Conservation (phyloP, 176 grass and related monocot genomes). For the Echinochloa phyllopogon region DNA sequence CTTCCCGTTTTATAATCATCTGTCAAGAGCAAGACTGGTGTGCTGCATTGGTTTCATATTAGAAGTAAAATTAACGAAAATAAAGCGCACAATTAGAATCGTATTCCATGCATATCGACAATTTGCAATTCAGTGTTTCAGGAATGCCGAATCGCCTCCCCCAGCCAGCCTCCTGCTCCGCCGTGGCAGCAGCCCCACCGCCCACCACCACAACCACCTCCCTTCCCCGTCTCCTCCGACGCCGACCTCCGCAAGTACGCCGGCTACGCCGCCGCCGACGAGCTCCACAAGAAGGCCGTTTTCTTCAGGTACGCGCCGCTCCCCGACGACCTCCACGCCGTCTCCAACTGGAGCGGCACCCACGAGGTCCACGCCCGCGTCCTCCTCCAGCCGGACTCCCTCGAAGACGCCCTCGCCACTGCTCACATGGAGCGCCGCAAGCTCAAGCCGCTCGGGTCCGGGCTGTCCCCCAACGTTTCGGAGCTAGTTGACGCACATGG, state of each 20-base stretch:
- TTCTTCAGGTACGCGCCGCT: constrained; percentile 80
- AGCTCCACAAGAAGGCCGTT: constrained; percentile 83
- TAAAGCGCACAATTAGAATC: too few species aligned
- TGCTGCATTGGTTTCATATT: too few species aligned
- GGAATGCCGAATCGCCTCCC: constrained; percentile 70
- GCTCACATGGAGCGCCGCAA: constrained; percentile 63
- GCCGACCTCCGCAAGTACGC: constrained; percentile 23
- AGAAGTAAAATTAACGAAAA: too few species aligned
- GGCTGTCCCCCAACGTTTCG: constrained; percentile 67
- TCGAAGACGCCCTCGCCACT: constrained; percentile 62
- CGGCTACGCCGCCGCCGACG: constrained; percentile 49
- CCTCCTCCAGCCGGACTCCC: constrained; percentile 84
- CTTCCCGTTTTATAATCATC: too few species aligned
- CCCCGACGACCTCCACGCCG: constrained; percentile 80
- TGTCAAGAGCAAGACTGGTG: too few species aligned
- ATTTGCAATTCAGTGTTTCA: too few species aligned
- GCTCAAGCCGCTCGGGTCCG: constrained; percentile 83
- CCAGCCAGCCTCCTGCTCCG: constrained; percentile 58
- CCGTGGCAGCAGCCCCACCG: background rate
- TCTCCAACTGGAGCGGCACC: constrained; percentile 94
- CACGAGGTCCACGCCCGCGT: constrained; percentile 89
- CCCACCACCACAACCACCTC: constrained; percentile 29
- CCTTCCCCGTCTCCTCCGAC: constrained; percentile 8
- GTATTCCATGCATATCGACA: too few species aligned
- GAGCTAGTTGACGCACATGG: constrained; percentile 80